phyloP scores from a whole-genome alignment of 2,329 filamentous ascomycete species.

The Pseudopyrenochaeta lycopersici region DNA sequence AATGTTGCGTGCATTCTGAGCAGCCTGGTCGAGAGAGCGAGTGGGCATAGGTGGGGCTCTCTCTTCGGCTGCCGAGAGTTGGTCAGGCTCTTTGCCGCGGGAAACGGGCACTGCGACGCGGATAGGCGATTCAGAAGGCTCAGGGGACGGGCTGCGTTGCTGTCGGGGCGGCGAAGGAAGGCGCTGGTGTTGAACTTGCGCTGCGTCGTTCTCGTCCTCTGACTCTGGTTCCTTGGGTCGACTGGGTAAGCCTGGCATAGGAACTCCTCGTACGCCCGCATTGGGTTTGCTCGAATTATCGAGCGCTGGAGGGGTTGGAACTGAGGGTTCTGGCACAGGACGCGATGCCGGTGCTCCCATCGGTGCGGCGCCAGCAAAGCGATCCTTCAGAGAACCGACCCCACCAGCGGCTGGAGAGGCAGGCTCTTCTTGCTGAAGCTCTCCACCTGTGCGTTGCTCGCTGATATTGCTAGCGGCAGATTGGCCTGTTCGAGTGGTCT shows the following conservation, averaged over 20 bases:
- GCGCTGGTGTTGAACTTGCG: slow-evolving; percentile 63
- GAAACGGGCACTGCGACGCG: slow-evolving; percentile 86
- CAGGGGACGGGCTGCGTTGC: slow-evolving; percentile 58
- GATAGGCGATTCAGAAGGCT: slow-evolving; percentile 75
- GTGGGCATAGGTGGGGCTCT: slow-evolving; percentile 68
- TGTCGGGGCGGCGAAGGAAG: slow-evolving; percentile 53
- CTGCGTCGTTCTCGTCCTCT: slow-evolving; percentile 57
- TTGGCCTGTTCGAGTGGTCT: slow-evolving; percentile 75
- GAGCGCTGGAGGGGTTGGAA: slow-evolving; percentile 67
- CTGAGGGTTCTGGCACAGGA: slow-evolving; percentile 51
- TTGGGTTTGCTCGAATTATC: slow-evolving; percentile 75
- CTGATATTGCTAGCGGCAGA: slow-evolving; percentile 62
- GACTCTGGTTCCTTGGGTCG: slow-evolving; percentile 59
- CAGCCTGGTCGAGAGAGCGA: slow-evolving; percentile 67
- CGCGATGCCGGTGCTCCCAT: slow-evolving; percentile 56
- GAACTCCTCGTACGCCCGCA: slow-evolving; percentile 69
- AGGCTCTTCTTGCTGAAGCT: slow-evolving; percentile 59
- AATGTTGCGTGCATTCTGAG: slow-evolving; percentile 71
- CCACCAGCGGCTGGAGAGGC: slow-evolving; percentile 66
- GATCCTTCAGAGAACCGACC: slow-evolving; percentile 79
- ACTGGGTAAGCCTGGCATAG: slow-evolving; percentile 78
- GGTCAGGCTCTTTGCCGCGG: slow-evolving; percentile 63
- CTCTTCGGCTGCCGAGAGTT: slow-evolving; percentile 62
- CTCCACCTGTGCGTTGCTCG: slow-evolving; percentile 71
- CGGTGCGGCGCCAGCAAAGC: slow-evolving; percentile 79